phyloP scores from a whole-genome alignment of 306 rosid genomes.

The Dicorynia guianensis region DNA sequence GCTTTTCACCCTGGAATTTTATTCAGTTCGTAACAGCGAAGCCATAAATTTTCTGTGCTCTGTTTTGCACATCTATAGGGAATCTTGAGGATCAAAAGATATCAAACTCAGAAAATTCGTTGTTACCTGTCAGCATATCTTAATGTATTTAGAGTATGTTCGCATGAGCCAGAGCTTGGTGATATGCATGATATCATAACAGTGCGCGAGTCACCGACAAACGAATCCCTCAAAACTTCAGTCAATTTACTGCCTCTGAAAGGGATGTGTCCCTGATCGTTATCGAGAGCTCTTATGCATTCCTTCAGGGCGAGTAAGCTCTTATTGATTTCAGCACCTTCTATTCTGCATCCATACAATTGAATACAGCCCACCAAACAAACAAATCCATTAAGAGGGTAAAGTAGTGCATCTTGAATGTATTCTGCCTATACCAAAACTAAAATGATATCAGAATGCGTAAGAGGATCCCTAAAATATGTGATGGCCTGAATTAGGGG shows the following conservation, averaged over 20 bases:
- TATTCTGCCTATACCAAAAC: background rate
- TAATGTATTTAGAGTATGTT: conserved; percentile 94
- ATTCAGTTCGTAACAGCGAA: conserved; percentile 33
- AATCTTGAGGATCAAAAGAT: conserved; percentile 6
- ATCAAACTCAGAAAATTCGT: conserved; percentile 23
- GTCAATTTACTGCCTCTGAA: conserved; percentile 98
- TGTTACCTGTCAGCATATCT: conserved; percentile 97
- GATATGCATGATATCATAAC: conserved; percentile 99
- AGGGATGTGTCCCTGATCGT: conserved; percentile 99
- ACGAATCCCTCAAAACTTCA: conserved; percentile 98
- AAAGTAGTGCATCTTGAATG: conserved; percentile 3
- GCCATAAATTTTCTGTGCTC: conserved; percentile 19
- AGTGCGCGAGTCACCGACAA: conserved; percentile 95
- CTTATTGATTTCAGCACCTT: conserved; percentile 99
- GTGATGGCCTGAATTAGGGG: background rate
- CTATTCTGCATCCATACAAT: conserved; percentile 77
- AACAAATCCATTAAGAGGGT: conserved; percentile 35
- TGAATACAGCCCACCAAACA: conserved; percentile 35
- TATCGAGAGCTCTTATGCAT: conserved; percentile 98
- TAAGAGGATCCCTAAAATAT: conserved; percentile 18
- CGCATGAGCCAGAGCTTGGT: conserved; percentile 97
- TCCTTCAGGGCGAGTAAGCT: conserved; percentile 99
- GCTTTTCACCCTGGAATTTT: conserved; percentile 84
- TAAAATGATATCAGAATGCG: conserved; percentile 1
- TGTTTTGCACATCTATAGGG: conserved; percentile 23